These are phyloP conservation scores for Mycena belliarum DNA, from an alignment of 768 basidiomycete species.

Conservation along the genomic window DNA sequence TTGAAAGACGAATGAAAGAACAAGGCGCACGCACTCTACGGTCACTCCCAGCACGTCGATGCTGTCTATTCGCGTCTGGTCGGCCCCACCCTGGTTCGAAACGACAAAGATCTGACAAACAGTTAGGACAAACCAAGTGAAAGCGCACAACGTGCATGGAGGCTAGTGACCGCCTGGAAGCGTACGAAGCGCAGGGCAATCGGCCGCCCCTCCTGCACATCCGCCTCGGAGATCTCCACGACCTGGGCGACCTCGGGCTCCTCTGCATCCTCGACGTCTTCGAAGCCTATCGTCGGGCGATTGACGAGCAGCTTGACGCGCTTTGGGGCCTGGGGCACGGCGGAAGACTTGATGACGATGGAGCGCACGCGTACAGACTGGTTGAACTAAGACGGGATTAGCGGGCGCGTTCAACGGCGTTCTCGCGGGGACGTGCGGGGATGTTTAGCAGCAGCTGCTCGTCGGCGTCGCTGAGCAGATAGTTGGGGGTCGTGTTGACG, in stretches of 20 bases:
- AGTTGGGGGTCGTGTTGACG: slow-evolving; percentile 45
- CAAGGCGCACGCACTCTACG: slow-evolving; percentile 46
- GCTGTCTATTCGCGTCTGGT: slow-evolving; percentile 66
- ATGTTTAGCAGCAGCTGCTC: slow-evolving; percentile 72
- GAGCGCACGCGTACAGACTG: slow-evolving; percentile 66
- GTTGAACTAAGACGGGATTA: slow-evolving; percentile 57
- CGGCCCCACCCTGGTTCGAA: slow-evolving; percentile 63
- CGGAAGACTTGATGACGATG: slow-evolving; percentile 49
- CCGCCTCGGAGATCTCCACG: slow-evolving; percentile 50
- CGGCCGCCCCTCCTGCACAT: slow-evolving; percentile 46
- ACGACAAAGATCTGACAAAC: slow-evolving; percentile 61
- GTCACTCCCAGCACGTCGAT: slow-evolving; percentile 66
- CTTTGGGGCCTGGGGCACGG: slow-evolving; percentile 52
- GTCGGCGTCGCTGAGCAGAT: slow-evolving; percentile 69
- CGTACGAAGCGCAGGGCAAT: slow-evolving; percentile 63
- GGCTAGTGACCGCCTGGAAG: slow-evolving; percentile 66
- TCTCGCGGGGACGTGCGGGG: slow-evolving; percentile 45
- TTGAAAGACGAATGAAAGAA: no score
- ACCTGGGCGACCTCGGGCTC: slow-evolving; percentile 58
- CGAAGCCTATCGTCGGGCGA: slow-evolving; percentile 60
- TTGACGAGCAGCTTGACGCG: slow-evolving; percentile 65
- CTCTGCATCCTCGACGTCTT: slow-evolving; percentile 54
- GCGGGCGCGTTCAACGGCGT: not conserved
- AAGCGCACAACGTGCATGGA: slow-evolving; percentile 53
- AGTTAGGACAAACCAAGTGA: not conserved